phyloP scores from a whole-genome alignment of 352 stramenopile genomes.

The Phytophthora litchii region DNA sequence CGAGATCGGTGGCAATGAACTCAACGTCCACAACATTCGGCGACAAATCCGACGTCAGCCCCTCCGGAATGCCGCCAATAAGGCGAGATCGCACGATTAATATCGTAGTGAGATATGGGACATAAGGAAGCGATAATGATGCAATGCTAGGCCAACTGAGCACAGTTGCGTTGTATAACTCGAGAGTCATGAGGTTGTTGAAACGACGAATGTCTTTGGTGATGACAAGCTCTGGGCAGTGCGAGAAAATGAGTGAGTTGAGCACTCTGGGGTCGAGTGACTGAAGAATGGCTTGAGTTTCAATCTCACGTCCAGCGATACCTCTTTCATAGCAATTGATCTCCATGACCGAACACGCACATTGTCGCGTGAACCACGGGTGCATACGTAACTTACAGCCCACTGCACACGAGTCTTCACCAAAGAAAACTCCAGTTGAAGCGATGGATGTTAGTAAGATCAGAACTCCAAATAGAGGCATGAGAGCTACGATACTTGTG shows the following conservation, averaged over 20 bases:
- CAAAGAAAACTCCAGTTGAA: conserved; percentile 36
- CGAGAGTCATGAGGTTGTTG: conserved; percentile 37
- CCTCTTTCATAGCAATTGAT: conserved; percentile 45
- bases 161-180: conserved; percentile 55
- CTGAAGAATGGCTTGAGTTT: conserved; percentile 30
- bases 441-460: conserved; percentile 43
- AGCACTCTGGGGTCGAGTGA: conserved; percentile 39
- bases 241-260: conserved; percentile 53
- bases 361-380: conserved; percentile 47
- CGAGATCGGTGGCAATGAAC: conserved; percentile 36
- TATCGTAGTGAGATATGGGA: conserved; percentile 35
- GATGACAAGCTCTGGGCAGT: conserved; percentile 41
- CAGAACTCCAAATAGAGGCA: conserved; percentile 34
- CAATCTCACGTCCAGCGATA: conserved; percentile 25
- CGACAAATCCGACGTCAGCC: conserved; percentile 39
- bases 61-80: conserved; percentile 29
- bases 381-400: conserved; percentile 51
- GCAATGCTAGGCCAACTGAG: conserved; percentile 32
- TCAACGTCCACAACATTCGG: conserved; percentile 42
- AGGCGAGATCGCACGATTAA: conserved; percentile 40
- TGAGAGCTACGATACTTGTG: conserved; percentile 13
- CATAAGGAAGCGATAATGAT: conserved; percentile 29
- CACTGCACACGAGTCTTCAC: conserved; percentile 19
- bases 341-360: conserved; percentile 52
- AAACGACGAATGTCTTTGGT: conserved; percentile 36